phyloP scores from a whole-genome alignment of 2,329 filamentous ascomycete genomes.

The Colletotrichum cuscutae region DNA sequence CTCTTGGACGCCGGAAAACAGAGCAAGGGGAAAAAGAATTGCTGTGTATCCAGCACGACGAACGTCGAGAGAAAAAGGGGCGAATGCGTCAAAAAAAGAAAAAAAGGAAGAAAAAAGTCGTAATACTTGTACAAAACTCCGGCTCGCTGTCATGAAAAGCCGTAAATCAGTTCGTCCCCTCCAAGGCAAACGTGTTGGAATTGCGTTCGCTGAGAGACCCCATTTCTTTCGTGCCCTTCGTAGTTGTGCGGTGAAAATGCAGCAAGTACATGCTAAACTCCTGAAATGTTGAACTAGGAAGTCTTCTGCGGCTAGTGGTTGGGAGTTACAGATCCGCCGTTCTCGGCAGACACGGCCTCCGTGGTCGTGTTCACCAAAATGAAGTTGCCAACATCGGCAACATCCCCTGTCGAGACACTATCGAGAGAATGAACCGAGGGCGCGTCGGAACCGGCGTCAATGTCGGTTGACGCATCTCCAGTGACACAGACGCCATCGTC shows the following conservation, averaged over 20 bases:
- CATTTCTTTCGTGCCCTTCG: background rate
- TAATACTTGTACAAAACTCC: constrained; percentile 25
- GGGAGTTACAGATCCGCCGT: constrained; percentile 12
- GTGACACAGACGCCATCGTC: background rate
- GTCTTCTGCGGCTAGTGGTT: background rate
- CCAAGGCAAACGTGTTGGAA: background rate
- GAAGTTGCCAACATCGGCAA: constrained; percentile 2
- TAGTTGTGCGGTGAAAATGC: background rate
- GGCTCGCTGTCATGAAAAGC: constrained; percentile 8
- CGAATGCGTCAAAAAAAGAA: background rate
- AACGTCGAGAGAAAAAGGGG: background rate
- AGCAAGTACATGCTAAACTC: background rate
- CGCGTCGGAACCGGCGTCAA: background rate
- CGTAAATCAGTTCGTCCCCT: background rate
- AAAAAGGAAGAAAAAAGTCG: constrained; percentile 1
- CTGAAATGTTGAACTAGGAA: background rate
- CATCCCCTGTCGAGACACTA: background rate
- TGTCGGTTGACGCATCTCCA: background rate
- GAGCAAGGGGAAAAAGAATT: background rate
- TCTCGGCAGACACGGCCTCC: constrained; percentile 12
- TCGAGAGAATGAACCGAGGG: background rate
- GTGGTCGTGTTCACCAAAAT: background rate
- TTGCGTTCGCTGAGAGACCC: background rate
- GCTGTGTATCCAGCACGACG: background rate
- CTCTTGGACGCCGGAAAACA: constrained; percentile 12